Base-by-base conservation (phyloP, 2,329 filamentous ascomycete species). In the Fusarium pilosicola region DNA sequence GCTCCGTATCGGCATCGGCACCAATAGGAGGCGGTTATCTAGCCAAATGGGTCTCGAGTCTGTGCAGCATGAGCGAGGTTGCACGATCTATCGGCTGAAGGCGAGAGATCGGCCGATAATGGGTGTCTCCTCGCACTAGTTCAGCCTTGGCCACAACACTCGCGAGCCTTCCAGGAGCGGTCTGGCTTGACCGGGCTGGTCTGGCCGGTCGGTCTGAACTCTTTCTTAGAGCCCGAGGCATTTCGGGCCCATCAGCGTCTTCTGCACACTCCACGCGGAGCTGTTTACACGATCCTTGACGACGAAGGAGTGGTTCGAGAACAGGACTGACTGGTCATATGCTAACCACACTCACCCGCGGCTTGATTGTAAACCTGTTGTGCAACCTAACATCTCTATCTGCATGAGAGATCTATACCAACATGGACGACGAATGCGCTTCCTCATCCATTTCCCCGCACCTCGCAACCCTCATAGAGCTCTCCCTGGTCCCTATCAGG, bases 381-480 rank as follows among this genome's bases (percentile, higher is more conserved):
- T 77, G 74, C 67, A 74, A 76, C 76, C 68, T 75, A 65, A 74
- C 66, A 65, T 72, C 52, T 68, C 56, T 59, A 28, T 30, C 58
- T 70, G 73, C 63, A 74, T 61, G 58, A 65, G 63, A 73, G 62
- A 54, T n/a, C 18, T 57, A 26, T 45, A 57, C 39, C 28, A 26
- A 66, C 57, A 59, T 41, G 28, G 49, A 46, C 62, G 56, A 42
- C 38, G 26, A 55, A 64, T 54, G 64, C 65, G 61, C 61, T 60
- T 68, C 49, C 46, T 52, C 26, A 52, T 70, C 58, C 57, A 48
- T 59, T 76, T 75, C 76, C 76, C 76, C 76, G 74, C 76, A 78
- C 69, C 64, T 58, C 49, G 65, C 63, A 65, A 69, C 51, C 57
- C 57, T 60, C 68, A 52, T 57, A 62, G 58, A 61, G 22, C 32